A percentile compares a stretch with the other conserved stretches of the same genome.
phyloP scores from a whole-genome alignment of 805 yeast species.

The Soucietia sequanensis region DNA sequence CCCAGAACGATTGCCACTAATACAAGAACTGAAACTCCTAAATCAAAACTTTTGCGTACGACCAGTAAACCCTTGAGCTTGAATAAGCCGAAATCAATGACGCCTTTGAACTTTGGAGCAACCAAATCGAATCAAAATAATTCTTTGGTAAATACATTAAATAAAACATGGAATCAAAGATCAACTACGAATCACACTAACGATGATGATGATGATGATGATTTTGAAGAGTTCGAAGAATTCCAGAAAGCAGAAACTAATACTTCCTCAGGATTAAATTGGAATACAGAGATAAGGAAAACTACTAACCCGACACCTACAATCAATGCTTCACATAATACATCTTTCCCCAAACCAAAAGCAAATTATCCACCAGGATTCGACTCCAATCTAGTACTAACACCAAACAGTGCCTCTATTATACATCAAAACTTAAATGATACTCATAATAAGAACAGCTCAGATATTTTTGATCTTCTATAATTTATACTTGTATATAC shows the following conservation, averaged over 20 bases:
- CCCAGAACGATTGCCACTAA: too few relatives aligned
- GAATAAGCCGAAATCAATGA: constrained; percentile 1
- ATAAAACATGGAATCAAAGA: constrained; percentile 16
- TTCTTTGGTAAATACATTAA: constrained; percentile 22
- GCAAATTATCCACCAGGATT: constrained; percentile 34
- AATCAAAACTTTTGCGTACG: too few relatives aligned
- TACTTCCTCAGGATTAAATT: too few relatives aligned
- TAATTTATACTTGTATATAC: too few relatives aligned
- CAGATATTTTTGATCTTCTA: constrained; percentile 11
- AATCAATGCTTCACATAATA: too few relatives aligned
- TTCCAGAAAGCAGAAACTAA: constrained; percentile 19
- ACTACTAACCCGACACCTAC: too few relatives aligned
- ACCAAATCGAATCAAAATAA: constrained; percentile 11
- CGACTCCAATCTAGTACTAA: constrained; percentile 21
- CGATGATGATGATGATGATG: constrained; percentile 9
- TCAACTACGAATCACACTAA: constrained; percentile 1
- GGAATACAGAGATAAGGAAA: too few relatives aligned
- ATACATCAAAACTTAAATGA: constrained; percentile 1
- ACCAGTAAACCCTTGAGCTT: constrained; percentile 2
- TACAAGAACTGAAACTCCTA: too few relatives aligned
- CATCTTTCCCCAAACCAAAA: too few relatives aligned
- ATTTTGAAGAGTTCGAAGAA: constrained; percentile 27
- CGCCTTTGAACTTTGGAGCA: constrained; percentile 24
- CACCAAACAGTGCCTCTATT: constrained; percentile 19
- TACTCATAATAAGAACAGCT: neutral